A percentile compares a stretch with the other conserved stretches of the same genome.
Evolutionary conservation across 2,329 filamentous ascomycete species (phyloP).

Genomic region (Diaporthe vexans): DNA sequence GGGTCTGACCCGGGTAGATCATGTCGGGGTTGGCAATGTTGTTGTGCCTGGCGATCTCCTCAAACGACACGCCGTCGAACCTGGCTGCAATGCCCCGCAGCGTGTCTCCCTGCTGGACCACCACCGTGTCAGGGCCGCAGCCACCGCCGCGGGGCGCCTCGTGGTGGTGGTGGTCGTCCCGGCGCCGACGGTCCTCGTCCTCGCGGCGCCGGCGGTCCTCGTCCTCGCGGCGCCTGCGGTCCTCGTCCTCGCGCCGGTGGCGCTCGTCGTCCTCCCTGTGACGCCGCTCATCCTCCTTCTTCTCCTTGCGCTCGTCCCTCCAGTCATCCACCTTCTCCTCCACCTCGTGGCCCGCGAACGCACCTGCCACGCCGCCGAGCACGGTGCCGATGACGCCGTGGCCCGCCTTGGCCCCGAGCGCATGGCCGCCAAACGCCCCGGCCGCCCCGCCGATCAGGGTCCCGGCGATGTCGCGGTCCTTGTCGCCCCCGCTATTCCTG

Average conservation of each 20-base stretch:
- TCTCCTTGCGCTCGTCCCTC: conserved; percentile 56
- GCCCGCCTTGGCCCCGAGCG: conserved; percentile 52
- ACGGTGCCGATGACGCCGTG: conserved; percentile 53
- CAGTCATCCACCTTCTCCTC: conserved; percentile 57
- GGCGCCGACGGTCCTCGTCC: conserved; percentile 41
- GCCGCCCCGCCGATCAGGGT: conserved; percentile 57
- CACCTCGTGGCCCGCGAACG: conserved; percentile 58
- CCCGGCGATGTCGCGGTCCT: conserved; percentile 58
- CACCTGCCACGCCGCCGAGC: conserved; percentile 57
- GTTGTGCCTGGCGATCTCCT: conserved; percentile 57
- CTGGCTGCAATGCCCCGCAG: conserved; percentile 55
- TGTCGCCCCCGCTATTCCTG: conserved; percentile 46
- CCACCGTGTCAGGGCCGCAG: conserved; percentile 46
- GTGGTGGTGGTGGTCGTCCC: conserved; percentile 34
- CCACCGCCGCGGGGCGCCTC: conserved; percentile 43
- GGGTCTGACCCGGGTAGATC: conserved; percentile 58
- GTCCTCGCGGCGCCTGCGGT: conserved; percentile 37
- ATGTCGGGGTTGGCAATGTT: conserved; percentile 57
- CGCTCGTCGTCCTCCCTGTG: conserved; percentile 43
- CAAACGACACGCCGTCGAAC: conserved; percentile 50
- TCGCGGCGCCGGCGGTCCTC: conserved; percentile 35
- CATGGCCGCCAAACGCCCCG: conserved; percentile 57
- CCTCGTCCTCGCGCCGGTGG: conserved; percentile 36
- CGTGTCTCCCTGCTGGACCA: conserved; percentile 58
- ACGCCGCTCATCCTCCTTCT: conserved; percentile 49